Base-by-base conservation (phyloP, 805 yeast genomes). In the Yarrowia bubula region DNA sequence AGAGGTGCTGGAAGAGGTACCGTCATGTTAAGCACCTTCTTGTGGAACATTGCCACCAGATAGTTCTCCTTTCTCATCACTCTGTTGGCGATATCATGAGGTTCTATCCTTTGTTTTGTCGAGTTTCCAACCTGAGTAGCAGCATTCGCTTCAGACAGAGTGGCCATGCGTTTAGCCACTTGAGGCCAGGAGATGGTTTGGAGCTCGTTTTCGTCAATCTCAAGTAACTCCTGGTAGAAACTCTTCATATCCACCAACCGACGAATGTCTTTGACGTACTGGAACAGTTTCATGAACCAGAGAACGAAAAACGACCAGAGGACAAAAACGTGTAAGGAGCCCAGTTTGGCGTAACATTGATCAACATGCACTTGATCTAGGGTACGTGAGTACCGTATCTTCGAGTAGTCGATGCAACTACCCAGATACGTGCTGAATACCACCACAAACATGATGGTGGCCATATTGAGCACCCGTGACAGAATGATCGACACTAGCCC, bases 21-120 rank as follows among this genome's bases (percentile, higher is more conserved):
- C 0, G 88, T 80, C 28, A 90, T 77, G 71, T 89, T 88, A 47
- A 93, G 76, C 1, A 93, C 78, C 66, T 89, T 85, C 69, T 86
- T 89, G 75, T 91, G 92, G 71, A 90, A 86, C 69, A 95, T 76
- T 1, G 98, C 97, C 72, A 95, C 91, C 81, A 92, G 81, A 74
- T 92, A 95, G 73, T 95, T 95, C 67, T 95, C 99, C 69, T 87
- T 90, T 67, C 99, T 80, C 99, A 95, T 92, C 65, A 95, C 89
- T 66, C 99, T 80, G 73, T 95, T 96, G 13, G 98, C 98, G 61
- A 95, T 90, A 71, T 88, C 95, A 74, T 92, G 97, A 4, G 98
- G 96, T 71, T 90, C 93, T 63, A 95, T 80, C 68, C 92, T 80
- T 61, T 85, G 84, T 71, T 88, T 89, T 0, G 75, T 17, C 6